Percentiles rank a stretch among this genome's conserved stretches.
phyloP scores from a whole-genome alignment of 495 filamentous ascomycete species.

The Aspergillus avenaceus region DNA sequence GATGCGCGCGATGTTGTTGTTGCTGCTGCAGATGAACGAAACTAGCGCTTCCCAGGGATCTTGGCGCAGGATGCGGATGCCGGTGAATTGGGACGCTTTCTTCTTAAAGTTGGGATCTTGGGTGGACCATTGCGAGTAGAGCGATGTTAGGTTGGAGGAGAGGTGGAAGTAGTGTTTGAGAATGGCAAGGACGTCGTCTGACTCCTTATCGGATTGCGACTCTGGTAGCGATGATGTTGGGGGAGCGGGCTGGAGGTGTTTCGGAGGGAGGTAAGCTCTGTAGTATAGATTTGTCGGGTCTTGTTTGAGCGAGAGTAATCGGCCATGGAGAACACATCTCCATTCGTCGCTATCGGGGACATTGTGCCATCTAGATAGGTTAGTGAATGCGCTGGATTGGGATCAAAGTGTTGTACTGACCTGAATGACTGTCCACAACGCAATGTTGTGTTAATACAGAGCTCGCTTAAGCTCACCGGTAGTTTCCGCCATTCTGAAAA shows the following conservation, averaged over 20 bases:
- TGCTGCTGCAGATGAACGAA: conserved; percentile 96
- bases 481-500: conserved; percentile 74
- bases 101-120: conserved; percentile 86
- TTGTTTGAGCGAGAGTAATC: conserved; percentile 80
- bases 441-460: conserved; percentile 87
- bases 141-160: conserved; percentile 58
- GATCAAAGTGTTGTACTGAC: conserved; percentile 25
- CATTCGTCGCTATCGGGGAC: conserved; percentile 71
- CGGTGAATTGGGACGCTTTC: conserved; percentile 81
- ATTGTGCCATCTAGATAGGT: conserved; percentile 69
- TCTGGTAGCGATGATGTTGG: conserved; percentile 25
- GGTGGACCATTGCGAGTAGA: conserved; percentile 85
- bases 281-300: conserved; percentile 79
- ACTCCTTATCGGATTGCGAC: conserved; percentile 18
- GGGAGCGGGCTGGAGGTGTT: background rate
- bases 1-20: conserved; percentile 96
- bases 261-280: conserved; percentile 54
- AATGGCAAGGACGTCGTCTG: conserved; percentile 64
- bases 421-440: conserved; percentile 89
- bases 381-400: background rate
- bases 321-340: conserved; percentile 83
- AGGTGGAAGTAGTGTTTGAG: conserved; percentile 82
- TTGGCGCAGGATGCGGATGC: conserved; percentile 91
- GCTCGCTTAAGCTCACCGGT: conserved; percentile 71
- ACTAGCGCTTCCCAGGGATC: conserved; percentile 95